Base-by-base conservation (phyloP, 371 early-diverging fungal genomes). In the Mortierella sp. region DNA sequence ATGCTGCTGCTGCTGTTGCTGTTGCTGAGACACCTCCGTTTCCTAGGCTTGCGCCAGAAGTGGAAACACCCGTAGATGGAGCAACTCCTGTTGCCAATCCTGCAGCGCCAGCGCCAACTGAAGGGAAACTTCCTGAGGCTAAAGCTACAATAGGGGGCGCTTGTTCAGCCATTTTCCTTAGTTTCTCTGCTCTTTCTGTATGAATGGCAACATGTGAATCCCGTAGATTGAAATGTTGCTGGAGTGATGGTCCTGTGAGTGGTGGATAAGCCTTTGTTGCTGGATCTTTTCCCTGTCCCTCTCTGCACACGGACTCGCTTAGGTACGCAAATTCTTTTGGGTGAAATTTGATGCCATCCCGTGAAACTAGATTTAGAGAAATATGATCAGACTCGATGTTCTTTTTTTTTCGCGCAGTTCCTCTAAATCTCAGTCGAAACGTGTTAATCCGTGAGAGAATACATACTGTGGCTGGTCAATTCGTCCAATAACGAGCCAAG, bases 321-420 rank as follows among this genome's bases (percentile, higher is more conserved):
- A 83, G 35, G 49, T 70, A 83, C 17, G 74, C 75, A 35, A 67
- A 78, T 53, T 78, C 83, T 34, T 62, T 71, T 40, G 83, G 83
- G 43, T 83, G 83, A 43, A 83, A 83, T 26, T 71, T 71, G 63
- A 83, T 74, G 22, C 83, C 83, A 40, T 76, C 55, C 2, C 35
- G 61, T 8, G 64, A 55, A 42, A 82, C 83, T 82, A 64, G 5
- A 43, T 31, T 55, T 47, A 29, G 54, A 45, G 8, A 35, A n/a
- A n/a, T n/a, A n/a, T n/a, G n/a, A n/a, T n/a, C n/a, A n/a, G n/a
- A n/a, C n/a, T n/a, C n/a, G n/a, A n/a, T n/a, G n/a, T n/a, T n/a
- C n/a, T n/a, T n/a, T n/a, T n/a, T n/a, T n/a, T n/a, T n/a, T n/a
- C n/a, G n/a, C n/a, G n/a, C n/a, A n/a, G n/a, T n/a, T n/a, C n/a